phyloP scores from a whole-genome alignment of 345 rosid species.

The Moricandia arvensis region DNA sequence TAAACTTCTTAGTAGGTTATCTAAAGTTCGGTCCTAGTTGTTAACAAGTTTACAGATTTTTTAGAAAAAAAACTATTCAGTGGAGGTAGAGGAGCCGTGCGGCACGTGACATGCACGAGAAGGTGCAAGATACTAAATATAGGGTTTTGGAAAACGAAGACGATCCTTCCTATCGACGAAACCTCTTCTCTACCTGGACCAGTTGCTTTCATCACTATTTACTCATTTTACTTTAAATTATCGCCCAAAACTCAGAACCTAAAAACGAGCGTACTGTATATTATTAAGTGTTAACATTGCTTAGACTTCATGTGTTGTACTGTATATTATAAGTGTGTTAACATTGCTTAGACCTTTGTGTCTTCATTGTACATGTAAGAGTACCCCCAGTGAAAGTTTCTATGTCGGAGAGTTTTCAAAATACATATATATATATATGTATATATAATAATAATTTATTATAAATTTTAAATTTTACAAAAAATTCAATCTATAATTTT shows the following conservation, averaged over 20 bases:
- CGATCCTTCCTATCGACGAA: slow-evolving; percentile 21
- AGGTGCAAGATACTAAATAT: slow-evolving; percentile 22
- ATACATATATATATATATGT: no score
- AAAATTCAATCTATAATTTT: no score
- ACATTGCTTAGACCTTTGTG: background rate
- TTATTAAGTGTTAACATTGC: background rate
- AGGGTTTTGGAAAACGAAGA: slow-evolving; percentile 22
- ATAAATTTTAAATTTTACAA: no score
- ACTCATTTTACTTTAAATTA: background rate
- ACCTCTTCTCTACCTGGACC: slow-evolving; percentile 27
- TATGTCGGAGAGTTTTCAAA: no score
- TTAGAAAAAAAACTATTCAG: background rate
- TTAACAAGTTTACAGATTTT: background rate
- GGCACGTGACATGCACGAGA: slow-evolving; percentile 31
- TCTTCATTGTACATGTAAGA: background rate
- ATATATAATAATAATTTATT: no score
- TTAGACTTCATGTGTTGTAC: background rate
- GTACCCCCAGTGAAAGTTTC: no score
- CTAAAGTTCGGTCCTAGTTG: background rate
- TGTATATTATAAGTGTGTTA: background rate
- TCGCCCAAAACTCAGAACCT: slow-evolving; percentile 12
- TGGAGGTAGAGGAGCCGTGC: background rate
- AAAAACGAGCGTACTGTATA: slow-evolving; percentile 4
- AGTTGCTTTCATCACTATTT: slow-evolving; percentile 24
- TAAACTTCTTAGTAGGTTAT: background rate